Percentiles rank a stretch among this genome's conserved stretches.
Conservation (phyloP, 2,329 filamentous ascomycete species). For the Blumeria hordei region DNA sequence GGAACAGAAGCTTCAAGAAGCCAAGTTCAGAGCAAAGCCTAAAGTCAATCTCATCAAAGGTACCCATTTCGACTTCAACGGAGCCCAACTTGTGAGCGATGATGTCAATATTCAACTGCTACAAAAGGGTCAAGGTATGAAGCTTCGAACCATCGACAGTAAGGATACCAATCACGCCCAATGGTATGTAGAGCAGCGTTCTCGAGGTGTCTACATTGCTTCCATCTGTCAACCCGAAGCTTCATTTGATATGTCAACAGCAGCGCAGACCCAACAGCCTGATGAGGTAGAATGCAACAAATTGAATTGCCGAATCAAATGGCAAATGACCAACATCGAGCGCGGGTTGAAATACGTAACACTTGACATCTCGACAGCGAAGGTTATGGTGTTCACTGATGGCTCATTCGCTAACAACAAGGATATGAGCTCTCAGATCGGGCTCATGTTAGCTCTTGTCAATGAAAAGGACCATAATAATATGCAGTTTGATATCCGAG, state of each 20-base stretch:
- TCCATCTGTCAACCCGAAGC: background rate
- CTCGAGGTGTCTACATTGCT: background rate
- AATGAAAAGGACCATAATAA: background rate
- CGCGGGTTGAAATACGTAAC: background rate
- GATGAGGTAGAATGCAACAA: background rate
- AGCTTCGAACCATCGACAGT: background rate
- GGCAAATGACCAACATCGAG: background rate
- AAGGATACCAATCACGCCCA: background rate
- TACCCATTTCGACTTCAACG: background rate
- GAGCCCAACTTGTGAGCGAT: too few relatives aligned
- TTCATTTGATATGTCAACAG: background rate
- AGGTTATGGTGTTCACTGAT: slow-evolving; percentile 1
- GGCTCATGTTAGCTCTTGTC: background rate
- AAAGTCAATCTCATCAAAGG: background rate
- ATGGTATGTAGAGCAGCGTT: background rate
- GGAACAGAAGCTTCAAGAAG: too few relatives aligned
- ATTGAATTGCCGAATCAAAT: too few relatives aligned
- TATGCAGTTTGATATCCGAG: background rate
- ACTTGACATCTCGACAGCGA: background rate
- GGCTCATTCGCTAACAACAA: background rate
- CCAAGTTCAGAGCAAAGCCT: background rate
- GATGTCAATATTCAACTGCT: background rate
- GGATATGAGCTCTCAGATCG: background rate
- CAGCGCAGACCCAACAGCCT: background rate
- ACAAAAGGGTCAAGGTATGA: background rate